Evolutionary conservation across 345 rosid species (phyloP), one percentile per base, ranked within the genome.

Genomic region (Brassica juncea): DNA sequence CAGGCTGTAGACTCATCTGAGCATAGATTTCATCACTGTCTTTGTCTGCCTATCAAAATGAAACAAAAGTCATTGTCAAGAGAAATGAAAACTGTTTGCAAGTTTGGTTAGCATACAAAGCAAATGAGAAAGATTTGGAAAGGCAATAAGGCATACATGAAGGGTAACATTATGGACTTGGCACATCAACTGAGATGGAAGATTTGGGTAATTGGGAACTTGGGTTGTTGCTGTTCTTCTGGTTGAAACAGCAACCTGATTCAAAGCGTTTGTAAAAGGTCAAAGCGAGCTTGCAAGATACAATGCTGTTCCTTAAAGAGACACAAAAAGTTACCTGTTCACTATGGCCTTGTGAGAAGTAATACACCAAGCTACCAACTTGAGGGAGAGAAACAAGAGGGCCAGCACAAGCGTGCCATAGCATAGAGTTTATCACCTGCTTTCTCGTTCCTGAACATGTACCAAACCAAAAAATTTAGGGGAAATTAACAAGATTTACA

Each of bases 391-490:
- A 88, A 77, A 92, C 99, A 66, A 96, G 90, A 23, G 99, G 99
- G 49, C 99, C 99, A 10, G 99, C 99, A 78, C 98, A 96, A 35
- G 98, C 98, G 74, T 96, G 92, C 99, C 99, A 96, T 54, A 96
- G 83, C 91, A 92, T 97, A 14, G 97, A 89, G 83, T 86, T 92
- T 30, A 96, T 90, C 5, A 77, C 84, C 14, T 87, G 47, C 87
- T 87, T 93, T 54, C 97, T 78, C 39, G 79, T 61, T 42, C 97
- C 99, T 52, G 21, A 52, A n/a, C 57, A 49, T 49, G 16, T 49
- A 49, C 55, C 6, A 39, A 49, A 49, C 57, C 8, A 52, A 52
- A 52, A 52, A n/a, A 4, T 5, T 52, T 8, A 52, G 57, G 21
- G 2, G 8, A 52, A n/a, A 1, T 52, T 52, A 52, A 52, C 57